Conservation (phyloP, 2,329 filamentous ascomycete species). For the Hirsutella thompsonii region DNA sequence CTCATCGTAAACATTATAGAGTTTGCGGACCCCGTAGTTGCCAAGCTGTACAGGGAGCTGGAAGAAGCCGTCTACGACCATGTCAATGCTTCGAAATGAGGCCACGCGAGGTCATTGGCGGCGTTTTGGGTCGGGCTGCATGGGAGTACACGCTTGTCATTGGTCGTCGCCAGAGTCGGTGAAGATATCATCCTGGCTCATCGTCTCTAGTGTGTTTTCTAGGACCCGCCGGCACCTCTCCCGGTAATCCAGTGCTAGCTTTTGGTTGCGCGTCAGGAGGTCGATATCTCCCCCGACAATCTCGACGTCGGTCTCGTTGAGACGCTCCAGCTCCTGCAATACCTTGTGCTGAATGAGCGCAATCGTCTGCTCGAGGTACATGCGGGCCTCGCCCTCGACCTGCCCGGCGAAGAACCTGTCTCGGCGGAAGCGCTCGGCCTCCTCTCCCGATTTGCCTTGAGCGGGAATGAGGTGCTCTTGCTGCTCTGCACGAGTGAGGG, state of each 20-base stretch:
- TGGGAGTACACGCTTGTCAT: neutral
- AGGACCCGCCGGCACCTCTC: conserved; percentile 34
- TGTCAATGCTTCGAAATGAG: neutral
- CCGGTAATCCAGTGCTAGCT: conserved; percentile 35
- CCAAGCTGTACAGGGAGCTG: conserved; percentile 23
- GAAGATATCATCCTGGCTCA: conserved; percentile 18
- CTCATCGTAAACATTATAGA: conserved; percentile 26
- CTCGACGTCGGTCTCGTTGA: conserved; percentile 33
- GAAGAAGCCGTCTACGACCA: conserved; percentile 23
- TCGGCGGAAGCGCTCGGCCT: conserved; percentile 13
- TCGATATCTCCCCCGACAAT: conserved; percentile 24
- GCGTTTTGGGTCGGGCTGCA: neutral
- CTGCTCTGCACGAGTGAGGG: conserved; percentile 21
- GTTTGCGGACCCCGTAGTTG: conserved; percentile 21
- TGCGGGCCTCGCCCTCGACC: conserved; percentile 13
- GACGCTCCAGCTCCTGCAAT: conserved; percentile 26
- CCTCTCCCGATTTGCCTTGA: conserved; percentile 9
- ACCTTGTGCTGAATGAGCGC: conserved; percentile 30
- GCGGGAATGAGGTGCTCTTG: conserved; percentile 14
- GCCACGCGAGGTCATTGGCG: neutral
- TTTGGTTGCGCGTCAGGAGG: conserved; percentile 29
- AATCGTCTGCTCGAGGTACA: conserved; percentile 20
- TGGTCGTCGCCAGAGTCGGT: conserved; percentile 1
- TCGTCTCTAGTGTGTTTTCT: conserved; percentile 27
- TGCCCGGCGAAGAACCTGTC: conserved; percentile 17